Conservation (phyloP, 352 stramenopile species). For the Globisporangium megalacanthum region DNA sequence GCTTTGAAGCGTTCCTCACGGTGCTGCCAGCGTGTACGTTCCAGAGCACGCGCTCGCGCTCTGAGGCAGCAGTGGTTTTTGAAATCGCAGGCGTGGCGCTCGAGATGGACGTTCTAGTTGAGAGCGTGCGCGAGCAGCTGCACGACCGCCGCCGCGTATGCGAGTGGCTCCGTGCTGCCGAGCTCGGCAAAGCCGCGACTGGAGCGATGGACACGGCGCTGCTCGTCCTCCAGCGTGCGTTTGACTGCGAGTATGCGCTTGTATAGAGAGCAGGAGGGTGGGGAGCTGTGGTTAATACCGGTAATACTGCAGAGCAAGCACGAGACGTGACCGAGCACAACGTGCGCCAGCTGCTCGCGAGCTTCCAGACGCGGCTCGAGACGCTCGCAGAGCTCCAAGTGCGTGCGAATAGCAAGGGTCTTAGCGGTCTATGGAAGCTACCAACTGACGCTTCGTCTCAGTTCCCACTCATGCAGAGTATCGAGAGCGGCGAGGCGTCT, state of each 20-base stretch:
- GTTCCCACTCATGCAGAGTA: conserved; percentile 9
- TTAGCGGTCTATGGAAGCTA: background rate
- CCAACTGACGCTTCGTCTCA: background rate
- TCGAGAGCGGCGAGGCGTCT: conserved; percentile 1
- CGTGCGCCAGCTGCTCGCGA: conserved; percentile 9
- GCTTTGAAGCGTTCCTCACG: conserved; percentile 14
- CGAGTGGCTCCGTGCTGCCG: conserved; percentile 1
- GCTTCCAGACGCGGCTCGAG: conserved; percentile 13
- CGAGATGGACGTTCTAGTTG: conserved; percentile 30
- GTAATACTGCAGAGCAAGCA: conserved; percentile 8
- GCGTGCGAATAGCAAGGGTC: background rate
- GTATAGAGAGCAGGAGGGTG: background rate
- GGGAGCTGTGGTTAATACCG: background rate
- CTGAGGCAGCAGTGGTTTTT: conserved; percentile 20
- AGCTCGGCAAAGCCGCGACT: background rate
- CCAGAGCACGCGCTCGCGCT: conserved; percentile 12
- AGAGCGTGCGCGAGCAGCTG: conserved; percentile 26
- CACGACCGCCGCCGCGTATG: conserved; percentile 21
- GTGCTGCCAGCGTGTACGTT: conserved; percentile 20
- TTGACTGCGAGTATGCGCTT: background rate
- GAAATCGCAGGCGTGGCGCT: conserved; percentile 23
- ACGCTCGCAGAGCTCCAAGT: conserved; percentile 17
- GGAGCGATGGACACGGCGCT: conserved; percentile 19
- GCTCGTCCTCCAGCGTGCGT: conserved; percentile 26
- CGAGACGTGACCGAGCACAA: conserved; percentile 11